Percentiles rank a stretch among this genome's conserved stretches.
These are phyloP conservation scores for Sanghuangporus sanghuang DNA, from an alignment of 1,284 basidiomycete genomes.

Conservation along the genomic window DNA sequence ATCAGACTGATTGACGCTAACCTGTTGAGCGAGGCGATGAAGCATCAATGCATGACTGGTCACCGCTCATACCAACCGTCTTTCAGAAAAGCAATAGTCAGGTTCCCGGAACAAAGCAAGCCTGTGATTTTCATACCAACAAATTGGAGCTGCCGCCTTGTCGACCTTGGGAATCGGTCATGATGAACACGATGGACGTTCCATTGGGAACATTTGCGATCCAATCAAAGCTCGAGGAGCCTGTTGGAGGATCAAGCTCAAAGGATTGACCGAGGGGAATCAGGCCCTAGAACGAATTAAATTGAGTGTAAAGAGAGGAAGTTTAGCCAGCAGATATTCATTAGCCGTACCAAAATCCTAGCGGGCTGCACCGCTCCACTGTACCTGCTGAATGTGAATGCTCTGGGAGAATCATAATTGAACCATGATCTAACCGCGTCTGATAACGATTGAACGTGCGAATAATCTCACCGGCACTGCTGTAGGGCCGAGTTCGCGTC, in stretches of 20 bases:
- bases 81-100: neutral
- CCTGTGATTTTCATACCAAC: conserved; percentile 14
- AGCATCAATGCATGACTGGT: conserved; percentile 45
- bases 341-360: conserved; percentile 45
- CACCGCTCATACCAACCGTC: conserved; percentile 44
- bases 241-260: conserved; percentile 39
- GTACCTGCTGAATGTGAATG: conserved; percentile 49
- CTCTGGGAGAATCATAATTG: conserved; percentile 31
- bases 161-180: conserved; percentile 52
- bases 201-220: conserved; percentile 49
- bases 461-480: conserved; percentile 53
- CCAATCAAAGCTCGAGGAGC: conserved; percentile 49
- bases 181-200: conserved; percentile 54
- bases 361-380: conserved; percentile 51
- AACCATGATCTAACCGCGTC: neutral
- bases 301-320: neutral
- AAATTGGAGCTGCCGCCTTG: conserved; percentile 57
- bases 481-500: conserved; percentile 45
- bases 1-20: conserved; percentile 6
- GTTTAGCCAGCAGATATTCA: conserved; percentile 6
- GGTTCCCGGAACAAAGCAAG: neutral
- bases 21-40: conserved; percentile 47
- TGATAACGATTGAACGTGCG: neutral
- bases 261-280: conserved; percentile 58
- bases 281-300: conserved; percentile 40